Evolutionary conservation across 345 rosid species (phyloP), one percentile per base, ranked within the genome.

Genomic region (Dovyalis caffra): DNA sequence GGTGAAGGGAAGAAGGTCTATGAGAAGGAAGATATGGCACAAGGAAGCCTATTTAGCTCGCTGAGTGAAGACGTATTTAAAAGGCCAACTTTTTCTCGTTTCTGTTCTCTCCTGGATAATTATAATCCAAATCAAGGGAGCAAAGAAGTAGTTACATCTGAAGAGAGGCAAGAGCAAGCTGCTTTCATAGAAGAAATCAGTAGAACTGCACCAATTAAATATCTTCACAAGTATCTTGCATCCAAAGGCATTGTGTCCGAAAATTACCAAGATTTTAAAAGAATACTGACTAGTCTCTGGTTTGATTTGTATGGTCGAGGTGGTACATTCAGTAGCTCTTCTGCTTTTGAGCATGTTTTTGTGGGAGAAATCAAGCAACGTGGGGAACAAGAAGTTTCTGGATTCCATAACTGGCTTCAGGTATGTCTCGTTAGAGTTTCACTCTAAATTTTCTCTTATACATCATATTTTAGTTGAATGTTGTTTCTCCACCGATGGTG

Each of bases 331-430:
- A 86, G 87, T 51, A 90, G 89, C 29, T 95, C 99, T 74, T 95
- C 99, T 83, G 97, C 99, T 43, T 95, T 95, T 76, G 97, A 95
- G 77, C 99, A 95, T 83, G 97, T 95, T 72, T 95, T 95, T 85
- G 99, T 92, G 0, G 99, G 97, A 65, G 97, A 95, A 86, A 84
- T 95, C 78, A 92, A 91, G 87, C 90, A 91, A 43, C 74, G 62
- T n/a, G 92, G 83, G 32, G 94, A 86, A 67, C 84, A 87, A 81
- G 87, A 91, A 84, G 95, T 95, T 80, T 87, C 87, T 14, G 97
- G 97, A 31, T 95, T 95, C 84, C 99, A 95, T 76, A 95, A 95
- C 74, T 95, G 99, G 99, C 86, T 95, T 86, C 99, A 92, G 99
- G 98, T 90, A 40, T 72, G 65, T 64, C 47, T 66, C 70, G 21